Evolutionary conservation across 176 grass and related monocot genomes (phyloP).

Genomic region (Musa beccarii): DNA sequence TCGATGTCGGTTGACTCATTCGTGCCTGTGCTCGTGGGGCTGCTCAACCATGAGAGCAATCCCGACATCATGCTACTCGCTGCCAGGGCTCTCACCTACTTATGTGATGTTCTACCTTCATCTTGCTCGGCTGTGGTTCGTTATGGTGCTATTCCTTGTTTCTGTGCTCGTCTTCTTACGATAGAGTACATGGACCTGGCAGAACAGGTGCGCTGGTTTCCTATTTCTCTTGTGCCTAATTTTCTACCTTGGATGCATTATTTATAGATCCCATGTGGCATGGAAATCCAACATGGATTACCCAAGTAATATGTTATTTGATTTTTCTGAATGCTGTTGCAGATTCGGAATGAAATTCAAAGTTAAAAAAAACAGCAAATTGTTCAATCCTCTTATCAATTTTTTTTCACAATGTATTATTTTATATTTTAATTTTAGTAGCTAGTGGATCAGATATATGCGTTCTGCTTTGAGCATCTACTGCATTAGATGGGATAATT

Average conservation of each 20-base stretch:
- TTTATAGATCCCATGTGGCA: too few relatives aligned
- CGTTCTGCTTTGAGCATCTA: too few relatives aligned
- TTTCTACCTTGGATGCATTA: background rate
- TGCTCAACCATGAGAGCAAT: conserved; percentile 71
- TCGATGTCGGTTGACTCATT: conserved; percentile 62
- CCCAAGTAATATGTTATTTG: too few relatives aligned
- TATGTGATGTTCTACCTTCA: conserved; percentile 63
- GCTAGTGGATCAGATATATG: too few relatives aligned
- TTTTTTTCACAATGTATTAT: too few relatives aligned
- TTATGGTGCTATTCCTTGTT: conserved; percentile 72
- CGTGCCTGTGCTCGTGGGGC: conserved; percentile 64
- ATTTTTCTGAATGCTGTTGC: too few relatives aligned
- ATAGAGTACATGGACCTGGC: conserved; percentile 95
- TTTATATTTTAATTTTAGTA: too few relatives aligned
- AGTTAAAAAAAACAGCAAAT: too few relatives aligned
- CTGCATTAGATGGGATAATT: too few relatives aligned
- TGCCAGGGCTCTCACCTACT: conserved; percentile 59
- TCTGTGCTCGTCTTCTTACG: conserved; percentile 75
- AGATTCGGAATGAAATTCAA: too few relatives aligned
- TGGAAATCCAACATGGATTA: too few relatives aligned
- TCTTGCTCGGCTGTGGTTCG: conserved; percentile 79
- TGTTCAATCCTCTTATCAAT: too few relatives aligned
- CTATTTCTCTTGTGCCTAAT: background rate
- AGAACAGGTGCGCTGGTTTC: conserved; percentile 45
- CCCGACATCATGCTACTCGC: conserved; percentile 86